These are phyloP conservation scores for Claviceps digitariae DNA, from an alignment of 2,329 filamentous ascomycete species.

Conservation along the genomic window DNA sequence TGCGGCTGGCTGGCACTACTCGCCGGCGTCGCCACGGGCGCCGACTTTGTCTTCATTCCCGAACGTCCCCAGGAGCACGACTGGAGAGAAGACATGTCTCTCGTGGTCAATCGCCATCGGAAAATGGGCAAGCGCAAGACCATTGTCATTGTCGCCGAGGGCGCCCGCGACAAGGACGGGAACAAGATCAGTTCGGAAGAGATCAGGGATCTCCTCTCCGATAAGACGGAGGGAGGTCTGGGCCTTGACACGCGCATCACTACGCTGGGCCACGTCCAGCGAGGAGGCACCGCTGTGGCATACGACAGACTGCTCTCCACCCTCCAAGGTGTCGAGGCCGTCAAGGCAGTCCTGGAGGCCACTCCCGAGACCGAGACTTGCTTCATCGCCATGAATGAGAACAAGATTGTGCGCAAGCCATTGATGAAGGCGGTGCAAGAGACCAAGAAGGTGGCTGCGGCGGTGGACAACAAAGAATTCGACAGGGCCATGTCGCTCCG, in stretches of 20 bases:
- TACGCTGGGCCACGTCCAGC: constrained; percentile 91
- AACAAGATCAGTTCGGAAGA: constrained; percentile 69
- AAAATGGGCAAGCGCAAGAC: constrained; percentile 87
- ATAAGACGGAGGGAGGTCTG: constrained; percentile 50
- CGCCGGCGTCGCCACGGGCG: constrained; percentile 86
- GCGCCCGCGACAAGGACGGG: constrained; percentile 72
- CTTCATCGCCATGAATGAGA: constrained; percentile 93
- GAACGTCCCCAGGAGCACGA: constrained; percentile 79
- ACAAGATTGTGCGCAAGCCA: constrained; percentile 87
- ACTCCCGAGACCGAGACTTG: constrained; percentile 82
- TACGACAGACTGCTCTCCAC: constrained; percentile 92
- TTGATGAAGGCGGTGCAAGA: constrained; percentile 78
- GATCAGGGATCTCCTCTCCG: constrained; percentile 80
- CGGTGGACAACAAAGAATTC: constrained; percentile 78
- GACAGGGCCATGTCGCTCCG: constrained; percentile 74
- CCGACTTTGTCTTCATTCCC: constrained; percentile 94
- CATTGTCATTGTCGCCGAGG: constrained; percentile 95
- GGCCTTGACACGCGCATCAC: constrained; percentile 87
- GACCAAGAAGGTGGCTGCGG: constrained; percentile 71
- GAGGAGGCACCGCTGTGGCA: constrained; percentile 81
- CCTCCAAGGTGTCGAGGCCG: constrained; percentile 85
- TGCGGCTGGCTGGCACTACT: constrained; percentile 97
- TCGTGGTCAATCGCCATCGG: constrained; percentile 69
- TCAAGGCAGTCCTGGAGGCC: constrained; percentile 80
- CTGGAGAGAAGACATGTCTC: constrained; percentile 82